These are phyloP conservation scores for Metrosideros polymorpha DNA, from an alignment of 441 rosid species.

Conservation along the genomic window DNA sequence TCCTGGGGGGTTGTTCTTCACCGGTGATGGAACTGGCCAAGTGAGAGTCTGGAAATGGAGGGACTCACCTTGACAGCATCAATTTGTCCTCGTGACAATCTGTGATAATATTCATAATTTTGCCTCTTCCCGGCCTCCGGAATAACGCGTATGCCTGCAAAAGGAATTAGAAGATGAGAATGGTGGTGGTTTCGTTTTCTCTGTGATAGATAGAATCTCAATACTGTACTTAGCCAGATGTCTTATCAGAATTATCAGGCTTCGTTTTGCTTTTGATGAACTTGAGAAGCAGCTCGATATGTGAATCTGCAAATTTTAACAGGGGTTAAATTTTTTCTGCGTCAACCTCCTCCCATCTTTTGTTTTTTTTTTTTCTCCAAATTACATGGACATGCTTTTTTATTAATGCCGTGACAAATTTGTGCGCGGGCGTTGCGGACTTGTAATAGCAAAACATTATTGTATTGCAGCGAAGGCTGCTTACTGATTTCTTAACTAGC, in stretches of 20 bases:
- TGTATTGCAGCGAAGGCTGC: not conserved
- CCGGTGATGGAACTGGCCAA: slow-evolving; percentile 92
- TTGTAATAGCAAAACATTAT: not conserved
- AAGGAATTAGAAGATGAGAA: slow-evolving; percentile 17
- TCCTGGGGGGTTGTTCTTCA: slow-evolving; percentile 78
- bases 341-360: not conserved
- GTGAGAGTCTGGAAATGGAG: slow-evolving; percentile 89
- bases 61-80: slow-evolving; percentile 19
- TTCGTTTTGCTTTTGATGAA: not conserved
- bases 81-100: not conserved
- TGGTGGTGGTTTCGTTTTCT: slow-evolving; percentile 10
- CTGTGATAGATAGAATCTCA: not conserved
- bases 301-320: not conserved
- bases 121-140: not conserved
- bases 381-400: not conserved
- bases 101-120: not conserved
- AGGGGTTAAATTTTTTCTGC: not conserved
- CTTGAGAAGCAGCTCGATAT: not conserved
- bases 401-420: not conserved
- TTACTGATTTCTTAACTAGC: not conserved
- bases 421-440: not conserved
- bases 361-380: not conserved
- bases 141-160: slow-evolving; percentile 7
- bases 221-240: not conserved
- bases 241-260: not conserved